Base-by-base conservation (phyloP, 805 yeast species). In the Starmerella stellata region DNA sequence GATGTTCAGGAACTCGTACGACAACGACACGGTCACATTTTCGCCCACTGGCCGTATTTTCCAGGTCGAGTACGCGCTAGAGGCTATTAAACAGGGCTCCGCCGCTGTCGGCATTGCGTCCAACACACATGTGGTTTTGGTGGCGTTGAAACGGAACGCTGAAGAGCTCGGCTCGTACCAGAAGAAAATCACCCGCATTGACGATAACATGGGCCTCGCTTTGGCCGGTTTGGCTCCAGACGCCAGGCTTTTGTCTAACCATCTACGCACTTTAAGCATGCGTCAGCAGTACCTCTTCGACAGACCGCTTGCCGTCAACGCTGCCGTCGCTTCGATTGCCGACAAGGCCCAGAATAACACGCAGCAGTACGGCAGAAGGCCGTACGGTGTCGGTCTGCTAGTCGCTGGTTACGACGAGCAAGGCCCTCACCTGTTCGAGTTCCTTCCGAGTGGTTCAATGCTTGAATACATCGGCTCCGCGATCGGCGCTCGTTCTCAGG, bases 181-280 rank as follows among this genome's bases (percentile, higher is more conserved):
- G 57, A 81, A 80, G 68, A 90, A 90, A 58, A 69, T 90, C 52
- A 77, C 87, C 57, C 76, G 79, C 56, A 75, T 92, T 41, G 99
- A 90, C 57, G 78, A 76, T 44, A 96, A 90, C 57, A 62, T 90
- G 69, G 99, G 96, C 25, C 69, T 90, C 47, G 95, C 95, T 1
- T 68, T 90, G 40, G 95, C 99, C 1, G 99, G 99, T 8, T 71
- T 90, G 52, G 95, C 96, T 1, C 96, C 99, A 15, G 99, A 90
- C 57, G 98, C 96, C 19, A 70, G 99, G 49, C 93, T 90, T 29
- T 67, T 90, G 50, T 75, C 93, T 36, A 90, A 82, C 56, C 85
- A 66, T 59, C 65, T 90, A 52, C 74, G 96, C 57, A 83, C 81
- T 52, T 90, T 85, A 53, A 92, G 95, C 37, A 77, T 87, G 75